phyloP scores from a whole-genome alignment of 805 yeast genomes.

The Lipomyces chichibuensis region DNA sequence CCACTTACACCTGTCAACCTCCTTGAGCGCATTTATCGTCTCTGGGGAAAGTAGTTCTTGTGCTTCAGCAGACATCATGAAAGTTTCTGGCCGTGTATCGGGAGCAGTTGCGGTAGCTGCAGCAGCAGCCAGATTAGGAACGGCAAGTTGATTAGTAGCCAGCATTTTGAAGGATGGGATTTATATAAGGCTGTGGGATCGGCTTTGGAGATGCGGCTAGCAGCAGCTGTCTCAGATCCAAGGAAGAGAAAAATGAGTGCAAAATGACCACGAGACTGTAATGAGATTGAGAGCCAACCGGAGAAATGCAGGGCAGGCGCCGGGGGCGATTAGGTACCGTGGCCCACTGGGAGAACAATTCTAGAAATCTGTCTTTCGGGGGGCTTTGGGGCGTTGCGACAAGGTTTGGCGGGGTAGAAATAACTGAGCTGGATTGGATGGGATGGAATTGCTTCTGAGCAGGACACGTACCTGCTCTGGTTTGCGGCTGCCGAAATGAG shows the following conservation, averaged over 20 bases:
- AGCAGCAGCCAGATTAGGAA: constrained; percentile 18
- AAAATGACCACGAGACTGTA: neutral
- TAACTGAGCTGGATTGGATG: neutral
- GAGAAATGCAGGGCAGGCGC: neutral
- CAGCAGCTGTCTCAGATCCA: neutral
- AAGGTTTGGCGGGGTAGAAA: neutral
- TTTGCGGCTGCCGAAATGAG: neutral
- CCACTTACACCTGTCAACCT: constrained; percentile 31
- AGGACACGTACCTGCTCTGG: neutral
- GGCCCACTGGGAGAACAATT: neutral
- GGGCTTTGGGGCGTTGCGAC: neutral
- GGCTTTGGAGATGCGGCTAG: neutral
- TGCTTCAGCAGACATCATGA: constrained; percentile 37
- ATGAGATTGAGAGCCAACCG: neutral
- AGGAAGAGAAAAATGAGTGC: neutral
- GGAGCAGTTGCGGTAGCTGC: constrained; percentile 11
- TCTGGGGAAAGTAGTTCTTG: constrained; percentile 32
- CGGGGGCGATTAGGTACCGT: neutral
- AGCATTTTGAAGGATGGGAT: constrained; percentile 1
- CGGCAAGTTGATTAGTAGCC: constrained; percentile 5
- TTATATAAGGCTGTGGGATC: neutral
- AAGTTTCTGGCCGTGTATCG: constrained; percentile 35
- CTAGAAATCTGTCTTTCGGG: neutral
- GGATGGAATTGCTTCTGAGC: neutral
- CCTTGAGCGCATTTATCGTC: constrained; percentile 29